A percentile compares a stretch with the other conserved stretches of the same genome.
Conservation (phyloP, 805 yeast genomes). For the Candida nemodendra region DNA sequence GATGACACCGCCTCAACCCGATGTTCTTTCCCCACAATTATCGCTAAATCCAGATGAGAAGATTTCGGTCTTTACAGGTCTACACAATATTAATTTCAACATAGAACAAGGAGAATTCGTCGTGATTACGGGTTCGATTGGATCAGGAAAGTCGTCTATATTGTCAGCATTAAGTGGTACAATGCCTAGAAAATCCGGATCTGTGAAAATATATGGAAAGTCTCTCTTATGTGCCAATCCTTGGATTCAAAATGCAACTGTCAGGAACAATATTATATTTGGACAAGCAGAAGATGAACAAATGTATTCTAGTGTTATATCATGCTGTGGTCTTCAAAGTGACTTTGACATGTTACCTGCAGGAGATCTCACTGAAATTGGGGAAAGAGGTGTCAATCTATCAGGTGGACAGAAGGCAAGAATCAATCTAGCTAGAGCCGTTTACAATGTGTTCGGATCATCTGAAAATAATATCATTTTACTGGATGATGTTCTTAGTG, state of each 20-base stretch:
- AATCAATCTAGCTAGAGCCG: slow-evolving; percentile 65
- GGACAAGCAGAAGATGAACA: slow-evolving; percentile 49
- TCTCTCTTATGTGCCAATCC: slow-evolving; percentile 49
- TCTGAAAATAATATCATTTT: slow-evolving; percentile 52
- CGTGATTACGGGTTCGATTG: slow-evolving; percentile 72
- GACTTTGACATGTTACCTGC: slow-evolving; percentile 70
- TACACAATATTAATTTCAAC: slow-evolving; percentile 48
- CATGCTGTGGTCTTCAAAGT: slow-evolving; percentile 63
- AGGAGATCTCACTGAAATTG: slow-evolving; percentile 78
- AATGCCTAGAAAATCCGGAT: slow-evolving; percentile 57
- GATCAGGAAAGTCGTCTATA: slow-evolving; percentile 68
- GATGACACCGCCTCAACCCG: too few species aligned
- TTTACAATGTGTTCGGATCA: slow-evolving; percentile 41
- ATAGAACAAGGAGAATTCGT: slow-evolving; percentile 67
- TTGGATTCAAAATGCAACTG: slow-evolving; percentile 86
- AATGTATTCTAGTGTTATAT: slow-evolving; percentile 52
- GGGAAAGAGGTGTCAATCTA: slow-evolving; percentile 80
- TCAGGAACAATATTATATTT: slow-evolving; percentile 69
- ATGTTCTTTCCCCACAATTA: background rate
- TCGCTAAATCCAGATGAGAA: slow-evolving; percentile 3
- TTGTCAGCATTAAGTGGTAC: slow-evolving; percentile 67
- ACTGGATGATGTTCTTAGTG: slow-evolving; percentile 65
- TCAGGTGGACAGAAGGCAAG: slow-evolving; percentile 91
- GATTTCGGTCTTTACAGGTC: slow-evolving; percentile 36
- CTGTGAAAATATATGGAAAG: slow-evolving; percentile 51